Conservation (phyloP, 2,329 filamentous ascomycete genomes). For the Verticillium isaacii region DNA sequence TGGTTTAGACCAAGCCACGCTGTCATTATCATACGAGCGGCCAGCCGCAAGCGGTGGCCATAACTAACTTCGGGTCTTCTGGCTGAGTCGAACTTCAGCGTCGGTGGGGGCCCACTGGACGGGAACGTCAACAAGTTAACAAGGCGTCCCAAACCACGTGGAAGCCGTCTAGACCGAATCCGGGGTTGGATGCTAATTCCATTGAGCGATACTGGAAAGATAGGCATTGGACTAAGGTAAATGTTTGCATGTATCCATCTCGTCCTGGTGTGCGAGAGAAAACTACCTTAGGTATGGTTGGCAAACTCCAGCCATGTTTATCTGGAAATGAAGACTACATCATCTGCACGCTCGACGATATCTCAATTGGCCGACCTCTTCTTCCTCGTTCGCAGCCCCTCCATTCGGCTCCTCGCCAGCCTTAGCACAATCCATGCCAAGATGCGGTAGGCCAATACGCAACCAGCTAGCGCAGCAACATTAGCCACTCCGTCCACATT, state of each 20-base stretch:
- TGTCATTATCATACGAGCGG: background rate
- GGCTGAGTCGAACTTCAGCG: background rate
- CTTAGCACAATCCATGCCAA: constrained; percentile 57
- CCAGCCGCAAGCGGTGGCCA: background rate
- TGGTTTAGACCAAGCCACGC: background rate
- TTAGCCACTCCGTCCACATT: constrained; percentile 58
- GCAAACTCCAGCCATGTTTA: no score
- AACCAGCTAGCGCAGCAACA: constrained; percentile 57
- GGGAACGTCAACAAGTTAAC: background rate
- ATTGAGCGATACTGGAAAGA: no score
- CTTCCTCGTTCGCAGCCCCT: constrained; percentile 33
- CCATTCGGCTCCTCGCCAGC: constrained; percentile 37
- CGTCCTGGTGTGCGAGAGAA: no score
- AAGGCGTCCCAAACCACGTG: background rate
- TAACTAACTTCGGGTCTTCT: background rate
- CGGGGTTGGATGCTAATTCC: background rate
- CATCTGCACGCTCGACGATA: background rate
- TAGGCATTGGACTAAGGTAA: no score
- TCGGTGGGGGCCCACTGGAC: background rate
- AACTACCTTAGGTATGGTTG: no score
- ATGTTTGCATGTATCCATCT: background rate
- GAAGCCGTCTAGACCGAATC: background rate
- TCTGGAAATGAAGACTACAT: background rate
- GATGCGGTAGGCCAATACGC: constrained; percentile 60
- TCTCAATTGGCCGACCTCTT: background rate